These are phyloP conservation scores for Tagetes erecta DNA, from an alignment of 129 eudicot genomes.

Conservation along the genomic window DNA sequence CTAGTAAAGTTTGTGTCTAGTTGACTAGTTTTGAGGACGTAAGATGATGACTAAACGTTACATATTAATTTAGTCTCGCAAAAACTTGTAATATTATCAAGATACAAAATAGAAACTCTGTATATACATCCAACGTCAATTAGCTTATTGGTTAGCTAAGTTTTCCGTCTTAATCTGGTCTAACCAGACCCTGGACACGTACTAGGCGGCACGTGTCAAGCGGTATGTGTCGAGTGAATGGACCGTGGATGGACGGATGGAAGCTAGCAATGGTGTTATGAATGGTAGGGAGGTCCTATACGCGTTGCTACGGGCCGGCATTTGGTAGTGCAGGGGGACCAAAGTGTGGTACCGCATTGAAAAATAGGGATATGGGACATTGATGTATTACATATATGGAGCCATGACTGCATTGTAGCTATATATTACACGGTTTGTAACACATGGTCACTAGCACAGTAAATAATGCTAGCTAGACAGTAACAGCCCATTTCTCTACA, in stretches of 20 bases:
- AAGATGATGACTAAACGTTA: too few species aligned
- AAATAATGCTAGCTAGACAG: neutral
- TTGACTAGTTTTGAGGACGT: too few species aligned
- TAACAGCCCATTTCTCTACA: too few species aligned
- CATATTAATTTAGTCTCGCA: too few species aligned
- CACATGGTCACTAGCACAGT: neutral
- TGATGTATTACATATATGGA: neutral
- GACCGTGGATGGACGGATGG: neutral
- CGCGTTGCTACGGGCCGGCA: neutral
- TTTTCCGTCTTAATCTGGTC: neutral
- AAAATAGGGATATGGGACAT: neutral
- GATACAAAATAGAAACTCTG: too few species aligned
- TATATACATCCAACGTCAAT: neutral
- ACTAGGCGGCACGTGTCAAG: neutral
- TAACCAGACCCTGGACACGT: neutral
- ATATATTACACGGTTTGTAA: too few species aligned
- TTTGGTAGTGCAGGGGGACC: slow-evolving; percentile 24
- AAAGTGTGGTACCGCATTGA: slow-evolving; percentile 18
- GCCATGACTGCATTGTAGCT: neutral
- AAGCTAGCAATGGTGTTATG: neutral
- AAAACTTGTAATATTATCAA: too few species aligned
- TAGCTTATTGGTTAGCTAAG: neutral
- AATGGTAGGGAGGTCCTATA: slow-evolving; percentile 20
- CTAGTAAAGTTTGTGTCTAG: too few species aligned
- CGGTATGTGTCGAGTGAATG: neutral